phyloP scores from a whole-genome alignment of 169 alveolate genomes.

The Cryptosporidium sp. region DNA sequence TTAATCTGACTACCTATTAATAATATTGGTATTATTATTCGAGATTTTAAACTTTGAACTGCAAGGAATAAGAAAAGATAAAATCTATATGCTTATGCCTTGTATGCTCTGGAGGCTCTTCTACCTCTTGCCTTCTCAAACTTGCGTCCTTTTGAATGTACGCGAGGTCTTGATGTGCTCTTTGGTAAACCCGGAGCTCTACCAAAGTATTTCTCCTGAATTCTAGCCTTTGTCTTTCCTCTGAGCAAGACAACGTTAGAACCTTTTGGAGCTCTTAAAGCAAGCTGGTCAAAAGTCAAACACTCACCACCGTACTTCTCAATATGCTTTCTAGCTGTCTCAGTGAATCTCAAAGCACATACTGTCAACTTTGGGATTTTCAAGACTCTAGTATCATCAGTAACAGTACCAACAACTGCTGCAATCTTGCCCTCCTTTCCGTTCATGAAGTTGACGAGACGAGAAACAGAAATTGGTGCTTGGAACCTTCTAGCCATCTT shows the following conservation, averaged over 20 bases:
- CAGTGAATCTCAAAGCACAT: conserved; percentile 96
- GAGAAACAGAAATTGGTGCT: conserved; percentile 94
- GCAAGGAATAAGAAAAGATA: conserved; percentile 3
- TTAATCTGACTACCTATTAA: conserved; percentile 39
- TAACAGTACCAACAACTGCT: conserved; percentile 96
- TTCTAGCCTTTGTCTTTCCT: conserved; percentile 95
- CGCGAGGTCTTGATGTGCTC: conserved; percentile 91
- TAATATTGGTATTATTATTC: conserved; percentile 6
- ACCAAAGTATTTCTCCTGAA: conserved; percentile 96
- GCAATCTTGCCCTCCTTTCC: conserved; percentile 92
- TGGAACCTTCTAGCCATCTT: conserved; percentile 92
- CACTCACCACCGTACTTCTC: conserved; percentile 97
- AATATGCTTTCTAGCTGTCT: conserved; percentile 96
- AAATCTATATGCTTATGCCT: conserved; percentile 80
- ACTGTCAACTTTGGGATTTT: conserved; percentile 91
- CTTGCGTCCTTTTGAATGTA: conserved; percentile 92
- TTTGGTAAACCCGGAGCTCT: conserved; percentile 94
- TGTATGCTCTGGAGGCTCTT: conserved; percentile 91
- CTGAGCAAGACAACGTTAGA: conserved; percentile 93
- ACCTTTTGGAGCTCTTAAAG: conserved; percentile 92
- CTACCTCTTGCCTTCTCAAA: conserved; percentile 95
- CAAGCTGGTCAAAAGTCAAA: conserved; percentile 97
- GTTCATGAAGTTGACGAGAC: conserved; percentile 90
- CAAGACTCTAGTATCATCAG: conserved; percentile 91
- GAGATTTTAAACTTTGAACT: neutral